phyloP scores from a whole-genome alignment of 2,329 filamentous ascomycete species.

The Aspergillus floridensis region DNA sequence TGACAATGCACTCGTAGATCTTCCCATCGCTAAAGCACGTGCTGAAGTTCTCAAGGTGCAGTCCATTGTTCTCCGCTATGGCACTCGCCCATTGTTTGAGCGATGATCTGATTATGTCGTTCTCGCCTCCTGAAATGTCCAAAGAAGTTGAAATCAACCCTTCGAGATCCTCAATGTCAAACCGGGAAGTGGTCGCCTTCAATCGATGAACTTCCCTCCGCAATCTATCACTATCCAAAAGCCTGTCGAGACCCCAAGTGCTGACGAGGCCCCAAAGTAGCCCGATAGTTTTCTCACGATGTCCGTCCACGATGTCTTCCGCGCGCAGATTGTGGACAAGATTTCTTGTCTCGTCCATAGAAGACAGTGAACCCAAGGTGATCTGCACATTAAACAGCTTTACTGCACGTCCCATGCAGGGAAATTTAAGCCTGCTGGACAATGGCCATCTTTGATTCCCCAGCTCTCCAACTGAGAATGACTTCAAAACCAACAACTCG shows the following conservation, averaged over 20 bases:
- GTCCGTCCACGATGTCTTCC: slow-evolving; percentile 62
- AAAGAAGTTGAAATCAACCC: slow-evolving; percentile 15
- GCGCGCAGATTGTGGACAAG: slow-evolving; percentile 49
- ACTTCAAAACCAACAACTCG: slow-evolving; percentile 54
- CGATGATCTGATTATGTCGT: slow-evolving; percentile 38
- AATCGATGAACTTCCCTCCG: slow-evolving; percentile 52
- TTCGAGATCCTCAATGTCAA: slow-evolving; percentile 19
- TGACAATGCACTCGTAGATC: slow-evolving; percentile 56
- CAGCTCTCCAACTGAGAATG: slow-evolving; percentile 25
- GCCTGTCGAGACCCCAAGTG: slow-evolving; percentile 52
- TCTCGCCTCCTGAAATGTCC: slow-evolving; percentile 27
- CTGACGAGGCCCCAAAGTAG: slow-evolving; percentile 61
- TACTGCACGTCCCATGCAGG: slow-evolving; percentile 53
- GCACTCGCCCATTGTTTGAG: slow-evolving; percentile 57
- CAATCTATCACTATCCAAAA: slow-evolving; percentile 57
- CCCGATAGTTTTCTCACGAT: slow-evolving; percentile 62
- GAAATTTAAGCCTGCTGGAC: slow-evolving; percentile 58
- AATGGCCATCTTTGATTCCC: slow-evolving; percentile 46
- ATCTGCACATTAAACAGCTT: slow-evolving; percentile 61
- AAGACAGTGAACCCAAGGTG: slow-evolving; percentile 53
- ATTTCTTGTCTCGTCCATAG: slow-evolving; percentile 40
- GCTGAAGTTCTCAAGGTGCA: slow-evolving; percentile 54
- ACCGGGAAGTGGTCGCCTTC: slow-evolving; percentile 21
- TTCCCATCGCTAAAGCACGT: slow-evolving; percentile 57
- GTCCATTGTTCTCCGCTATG: slow-evolving; percentile 48